Evolutionary conservation across 2,329 filamentous ascomycete genomes (phyloP), one percentile per base, ranked within the genome.

Genomic region (Beauveria brongniartii): DNA sequence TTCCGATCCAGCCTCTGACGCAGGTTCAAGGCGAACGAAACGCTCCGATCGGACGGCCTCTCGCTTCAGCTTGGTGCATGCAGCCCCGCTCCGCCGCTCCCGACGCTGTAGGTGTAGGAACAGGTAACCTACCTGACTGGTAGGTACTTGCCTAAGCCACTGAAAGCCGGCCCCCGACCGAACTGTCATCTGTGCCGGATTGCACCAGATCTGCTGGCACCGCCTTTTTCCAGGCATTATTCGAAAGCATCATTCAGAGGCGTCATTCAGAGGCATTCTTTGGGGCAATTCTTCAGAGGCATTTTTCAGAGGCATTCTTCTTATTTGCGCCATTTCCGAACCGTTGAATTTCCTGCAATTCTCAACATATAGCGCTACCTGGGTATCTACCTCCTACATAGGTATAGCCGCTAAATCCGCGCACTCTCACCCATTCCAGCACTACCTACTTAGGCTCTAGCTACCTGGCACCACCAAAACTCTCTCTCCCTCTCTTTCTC

Each of bases 31-130:
- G 22, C 24, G 20, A 30, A 55, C 6, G 30, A 44, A 55, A 22
- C 14, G n/a, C 53, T 55, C 53, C 53, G 53, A 55, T 55, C 53
- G 53, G 53, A 28, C 40, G 40, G 53, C 22, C 52, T 54, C 30
- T 52, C 28, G 30, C 28, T 37, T n/a, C 30, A 28, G 40, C 40
- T 18, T 43, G 40, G 16, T n/a, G 40, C 40, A 18, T 20, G 40
- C 40, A 47, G 22, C 44, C 44, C 44, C 44, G 22, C 44, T 12
- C 22, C 44, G 14, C 44, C 44, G 22, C 22, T 14, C 34, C 34
- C 34, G 34, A 37, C 34, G 12, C 34, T 37, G 34, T 37, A 24
- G 24, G 24, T 5, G 34, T 37, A 5, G 14, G 12, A 16, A 34
- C 30, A 5, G 26, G 26, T 34, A 14, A 37, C 12, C 12, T 37